Conservation (phyloP, 1,284 basidiomycete species). For the Mixia osmundae region DNA sequence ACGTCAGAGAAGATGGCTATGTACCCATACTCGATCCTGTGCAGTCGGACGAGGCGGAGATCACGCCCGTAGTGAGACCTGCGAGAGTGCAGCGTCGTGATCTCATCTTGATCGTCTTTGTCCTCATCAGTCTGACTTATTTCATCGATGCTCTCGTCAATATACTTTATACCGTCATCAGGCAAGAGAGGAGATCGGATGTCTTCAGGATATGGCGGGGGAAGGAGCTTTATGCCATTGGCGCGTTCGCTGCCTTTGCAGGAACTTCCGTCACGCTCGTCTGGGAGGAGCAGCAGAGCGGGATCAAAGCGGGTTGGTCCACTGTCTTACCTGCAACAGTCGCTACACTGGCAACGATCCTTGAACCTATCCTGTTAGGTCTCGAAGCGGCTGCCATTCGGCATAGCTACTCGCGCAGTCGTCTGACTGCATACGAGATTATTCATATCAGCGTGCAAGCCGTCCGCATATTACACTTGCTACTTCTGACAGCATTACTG, state of each 20-base stretch:
- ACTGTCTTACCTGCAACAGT: slow-evolving; percentile 1
- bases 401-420: neutral
- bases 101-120: slow-evolving; percentile 10
- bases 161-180: slow-evolving; percentile 7
- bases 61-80: slow-evolving; percentile 15
- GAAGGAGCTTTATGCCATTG: slow-evolving; percentile 6
- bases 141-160: slow-evolving; percentile 11
- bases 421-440: slow-evolving; percentile 3
- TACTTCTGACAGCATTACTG: slow-evolving; percentile 1
- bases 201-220: slow-evolving; percentile 1
- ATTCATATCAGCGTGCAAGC: slow-evolving; percentile 3
- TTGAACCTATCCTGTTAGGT: slow-evolving; percentile 3
- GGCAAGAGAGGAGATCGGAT: slow-evolving; percentile 4
- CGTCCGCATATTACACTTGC: slow-evolving; percentile 1
- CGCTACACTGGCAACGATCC: neutral
- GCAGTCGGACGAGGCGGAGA: no score
- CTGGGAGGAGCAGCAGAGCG: slow-evolving; percentile 6
- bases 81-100: slow-evolving; percentile 2
- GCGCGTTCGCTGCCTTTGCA: neutral
- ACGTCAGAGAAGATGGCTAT: no score
- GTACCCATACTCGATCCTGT: no score
- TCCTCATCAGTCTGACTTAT: slow-evolving; percentile 10
- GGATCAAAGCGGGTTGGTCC: slow-evolving; percentile 3
- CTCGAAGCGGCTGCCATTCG: neutral
- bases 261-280: slow-evolving; percentile 1